Base-by-base conservation (phyloP, 2,329 filamentous ascomycete genomes). In the Monosporascus sp. region DNA sequence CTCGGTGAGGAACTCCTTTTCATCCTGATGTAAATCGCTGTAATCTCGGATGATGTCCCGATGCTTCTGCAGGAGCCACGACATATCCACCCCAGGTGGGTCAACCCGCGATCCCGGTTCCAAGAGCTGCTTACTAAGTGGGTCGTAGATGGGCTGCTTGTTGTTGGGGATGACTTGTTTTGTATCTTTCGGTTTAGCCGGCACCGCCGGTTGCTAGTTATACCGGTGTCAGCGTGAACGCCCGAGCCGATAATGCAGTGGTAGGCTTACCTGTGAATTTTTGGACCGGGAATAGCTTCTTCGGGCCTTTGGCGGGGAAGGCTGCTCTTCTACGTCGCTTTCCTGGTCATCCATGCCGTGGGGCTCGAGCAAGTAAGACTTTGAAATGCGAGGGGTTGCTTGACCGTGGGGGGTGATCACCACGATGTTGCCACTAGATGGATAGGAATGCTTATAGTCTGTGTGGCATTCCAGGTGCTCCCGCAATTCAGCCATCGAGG, bases 21-120 rank as follows among this genome's bases (percentile, higher is more conserved):
- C 81, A 17, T 74, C 69, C 3, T 70, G 63, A 14, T 76, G 76
- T 25, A 84, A 74, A 57, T 84, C 81, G 8, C 75, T 77, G 60
- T 81, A 83, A 56, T 84, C 81, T 27, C 74, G 72, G 51, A 84
- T 76, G 50, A 76, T 77, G 53, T 84, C 79, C 7, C 78, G 74
- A 54, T 84, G 81, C 65, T 83, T 83, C 56, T 82, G 79, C 31
- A 81, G 72, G 7, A 83, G 71, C 81, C 81, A 84, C 22, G 70
- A 68, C 53, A 76, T 75, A 60, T 82, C 77, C 3, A 66, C 65
- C 4, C 69, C 65, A 20, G 71, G 71, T 2, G 76, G 75, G 22
- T 67, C 67, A 24, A 83, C 68, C 24, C 74, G 68, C 2, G 76
- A 71, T 3, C 78, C 79, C 1, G 79, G 72, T 35, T 73, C 70